phyloP scores from a whole-genome alignment of 306 rosid genomes.

The Heteromeles arbutifolia region DNA sequence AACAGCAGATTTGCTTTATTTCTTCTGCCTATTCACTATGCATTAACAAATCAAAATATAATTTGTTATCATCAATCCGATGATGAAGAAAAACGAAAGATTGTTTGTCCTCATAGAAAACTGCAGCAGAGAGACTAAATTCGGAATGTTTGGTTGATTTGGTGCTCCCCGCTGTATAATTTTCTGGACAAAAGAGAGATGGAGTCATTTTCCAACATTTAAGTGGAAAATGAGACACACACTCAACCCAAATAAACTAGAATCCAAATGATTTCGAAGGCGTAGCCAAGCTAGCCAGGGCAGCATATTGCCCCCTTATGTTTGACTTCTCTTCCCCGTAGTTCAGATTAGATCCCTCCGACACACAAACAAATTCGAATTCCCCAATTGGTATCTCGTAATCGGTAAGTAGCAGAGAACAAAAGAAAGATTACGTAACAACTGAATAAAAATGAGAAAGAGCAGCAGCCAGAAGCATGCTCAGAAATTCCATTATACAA shows the following conservation, averaged over 20 bases:
- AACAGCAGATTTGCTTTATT: not conserved
- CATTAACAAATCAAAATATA: not conserved
- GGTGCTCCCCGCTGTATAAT: not conserved
- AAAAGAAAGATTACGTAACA: slow-evolving; percentile 5
- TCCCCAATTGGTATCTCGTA: not conserved
- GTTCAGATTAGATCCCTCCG: not conserved
- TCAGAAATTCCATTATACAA: slow-evolving; percentile 31
- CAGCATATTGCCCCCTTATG: not conserved
- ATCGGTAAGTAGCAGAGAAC: not conserved
- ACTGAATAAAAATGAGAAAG: slow-evolving; percentile 30
- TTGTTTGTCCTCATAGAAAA: not conserved
- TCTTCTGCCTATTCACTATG: not conserved
- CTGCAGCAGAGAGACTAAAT: not conserved
- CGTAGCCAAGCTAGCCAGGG: too few species aligned
- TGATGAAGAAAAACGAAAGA: not conserved
- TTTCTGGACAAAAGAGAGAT: not conserved
- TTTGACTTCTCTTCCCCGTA: not conserved
- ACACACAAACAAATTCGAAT: not conserved
- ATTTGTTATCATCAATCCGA: not conserved
- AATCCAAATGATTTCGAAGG: not conserved
- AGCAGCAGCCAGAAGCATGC: slow-evolving; percentile 24
- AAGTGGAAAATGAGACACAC: too few species aligned
- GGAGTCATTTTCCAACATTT: not conserved
- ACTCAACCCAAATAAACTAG: not conserved
- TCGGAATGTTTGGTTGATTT: not conserved